These are phyloP conservation scores for Porphyrellus cyaneotinctus DNA, from an alignment of 768 basidiomycete species.

Conservation along the genomic window DNA sequence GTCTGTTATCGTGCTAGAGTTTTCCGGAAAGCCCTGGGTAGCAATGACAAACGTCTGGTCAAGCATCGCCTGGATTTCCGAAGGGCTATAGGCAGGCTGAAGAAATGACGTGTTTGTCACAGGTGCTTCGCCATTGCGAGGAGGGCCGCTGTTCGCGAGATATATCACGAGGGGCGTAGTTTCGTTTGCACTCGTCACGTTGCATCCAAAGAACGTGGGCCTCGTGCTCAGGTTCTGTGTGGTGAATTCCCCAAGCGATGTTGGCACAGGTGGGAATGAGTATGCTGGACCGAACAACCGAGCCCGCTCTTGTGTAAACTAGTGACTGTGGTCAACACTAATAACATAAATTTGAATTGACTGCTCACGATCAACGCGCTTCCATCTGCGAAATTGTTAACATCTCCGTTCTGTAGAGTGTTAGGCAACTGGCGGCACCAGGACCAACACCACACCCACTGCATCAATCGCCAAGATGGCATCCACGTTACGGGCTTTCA, in stretches of 20 bases:
- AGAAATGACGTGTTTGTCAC: slow-evolving; percentile 43
- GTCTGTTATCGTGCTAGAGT: slow-evolving; percentile 29
- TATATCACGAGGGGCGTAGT: slow-evolving; percentile 53
- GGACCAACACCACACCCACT: slow-evolving; percentile 11
- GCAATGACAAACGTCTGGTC: slow-evolving; percentile 41
- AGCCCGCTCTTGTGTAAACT: slow-evolving; percentile 37
- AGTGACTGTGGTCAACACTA: neutral
- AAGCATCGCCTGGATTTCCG: slow-evolving; percentile 42
- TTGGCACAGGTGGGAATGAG: slow-evolving; percentile 33
- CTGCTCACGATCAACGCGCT: slow-evolving; percentile 25
- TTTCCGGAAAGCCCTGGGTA: slow-evolving; percentile 38
- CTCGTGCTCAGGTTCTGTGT: slow-evolving; percentile 33
- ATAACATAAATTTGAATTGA: neutral
- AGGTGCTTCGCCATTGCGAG: slow-evolving; percentile 34
- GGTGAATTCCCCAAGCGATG: slow-evolving; percentile 24
- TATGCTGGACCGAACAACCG: slow-evolving; percentile 32
- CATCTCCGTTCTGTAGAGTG: slow-evolving; percentile 10
- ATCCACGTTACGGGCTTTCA: slow-evolving; percentile 43
- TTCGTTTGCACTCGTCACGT: slow-evolving; percentile 20
- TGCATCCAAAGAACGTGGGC: slow-evolving; percentile 48
- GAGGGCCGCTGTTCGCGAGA: slow-evolving; percentile 49
- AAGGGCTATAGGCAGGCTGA: slow-evolving; percentile 35
- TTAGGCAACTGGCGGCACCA: neutral
- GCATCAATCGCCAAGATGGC: slow-evolving; percentile 50
- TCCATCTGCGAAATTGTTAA: slow-evolving; percentile 20